Conservation (phyloP, 2,329 filamentous ascomycete species). For the Spiromastix sp. region DNA sequence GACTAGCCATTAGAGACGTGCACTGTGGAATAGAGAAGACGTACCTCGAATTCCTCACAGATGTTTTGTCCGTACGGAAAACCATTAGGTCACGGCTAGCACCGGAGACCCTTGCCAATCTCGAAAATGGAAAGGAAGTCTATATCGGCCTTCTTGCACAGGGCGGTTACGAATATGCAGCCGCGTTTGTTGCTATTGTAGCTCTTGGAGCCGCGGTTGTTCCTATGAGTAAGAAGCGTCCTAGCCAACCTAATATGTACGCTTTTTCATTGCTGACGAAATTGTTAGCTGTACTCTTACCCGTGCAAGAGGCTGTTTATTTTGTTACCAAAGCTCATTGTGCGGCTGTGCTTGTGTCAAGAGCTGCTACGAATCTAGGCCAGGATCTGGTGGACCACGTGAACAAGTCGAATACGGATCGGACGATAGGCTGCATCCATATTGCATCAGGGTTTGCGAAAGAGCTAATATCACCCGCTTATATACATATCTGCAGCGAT, state of each 20-base stretch:
- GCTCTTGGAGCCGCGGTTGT: constrained; percentile 39
- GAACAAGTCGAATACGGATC: constrained; percentile 18
- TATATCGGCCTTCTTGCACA: constrained; percentile 35
- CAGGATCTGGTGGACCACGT: constrained; percentile 18
- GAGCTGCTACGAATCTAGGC: constrained; percentile 17
- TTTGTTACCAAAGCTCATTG: constrained; percentile 32
- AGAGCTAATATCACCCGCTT: background rate
- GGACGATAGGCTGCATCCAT: constrained; percentile 3
- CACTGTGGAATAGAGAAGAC: constrained; percentile 11
- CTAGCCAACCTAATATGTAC: too few species aligned
- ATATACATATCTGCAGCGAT: constrained; percentile 15
- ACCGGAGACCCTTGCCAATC: constrained; percentile 7
- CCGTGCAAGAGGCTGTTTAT: constrained; percentile 34
- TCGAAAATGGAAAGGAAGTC: constrained; percentile 12
- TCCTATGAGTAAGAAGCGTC: constrained; percentile 24
- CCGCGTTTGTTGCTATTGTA: constrained; percentile 38
- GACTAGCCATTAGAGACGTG: constrained; percentile 13
- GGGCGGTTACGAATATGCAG: constrained; percentile 38
- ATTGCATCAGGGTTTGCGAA: constrained; percentile 4
- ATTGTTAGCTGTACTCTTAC: constrained; percentile 26
- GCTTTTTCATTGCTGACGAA: too few species aligned
- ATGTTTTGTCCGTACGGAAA: constrained; percentile 10
- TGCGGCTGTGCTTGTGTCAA: constrained; percentile 29
- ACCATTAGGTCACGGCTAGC: constrained; percentile 5
- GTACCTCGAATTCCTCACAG: constrained; percentile 11